Conservation (phyloP, 345 rosid species). For the Lepidium aucheri region DNA sequence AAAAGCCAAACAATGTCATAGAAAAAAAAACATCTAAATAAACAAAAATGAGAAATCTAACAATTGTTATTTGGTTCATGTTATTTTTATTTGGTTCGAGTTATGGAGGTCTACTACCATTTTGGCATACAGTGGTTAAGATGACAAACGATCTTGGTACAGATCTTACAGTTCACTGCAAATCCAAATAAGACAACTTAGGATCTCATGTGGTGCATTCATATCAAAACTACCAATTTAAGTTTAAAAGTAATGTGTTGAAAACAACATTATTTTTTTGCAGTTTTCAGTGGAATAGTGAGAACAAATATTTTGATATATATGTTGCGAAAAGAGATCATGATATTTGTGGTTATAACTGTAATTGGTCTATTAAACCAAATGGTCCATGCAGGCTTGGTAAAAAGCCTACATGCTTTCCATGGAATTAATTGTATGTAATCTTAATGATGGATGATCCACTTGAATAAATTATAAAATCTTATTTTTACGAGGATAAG, state of each 20-base stretch:
- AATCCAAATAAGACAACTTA: constrained; percentile 3
- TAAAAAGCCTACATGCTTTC: background rate
- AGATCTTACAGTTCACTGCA: constrained; percentile 13
- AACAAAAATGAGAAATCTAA: too few species aligned
- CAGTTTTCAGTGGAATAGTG: background rate
- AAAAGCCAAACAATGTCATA: too few species aligned
- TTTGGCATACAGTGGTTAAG: background rate
- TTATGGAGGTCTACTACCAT: background rate
- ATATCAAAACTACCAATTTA: background rate
- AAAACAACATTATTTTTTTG: constrained; percentile 4
- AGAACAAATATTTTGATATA: background rate
- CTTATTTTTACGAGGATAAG: background rate
- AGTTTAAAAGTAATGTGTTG: constrained; percentile 9
- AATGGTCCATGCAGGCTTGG: constrained; percentile 15
- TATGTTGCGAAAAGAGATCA: constrained; percentile 8
- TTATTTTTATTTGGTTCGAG: too few species aligned
- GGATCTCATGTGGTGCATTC: background rate
- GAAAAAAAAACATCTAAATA: too few species aligned
- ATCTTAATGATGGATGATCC: background rate
- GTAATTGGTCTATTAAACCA: background rate
- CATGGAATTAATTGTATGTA: background rate
- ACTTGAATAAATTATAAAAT: background rate
- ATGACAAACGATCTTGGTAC: background rate
- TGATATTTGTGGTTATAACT: background rate
- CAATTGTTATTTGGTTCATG: too few species aligned